These are phyloP conservation scores for Orbilia quercus DNA, from an alignment of 2,329 filamentous ascomycete species.

Conservation along the genomic window DNA sequence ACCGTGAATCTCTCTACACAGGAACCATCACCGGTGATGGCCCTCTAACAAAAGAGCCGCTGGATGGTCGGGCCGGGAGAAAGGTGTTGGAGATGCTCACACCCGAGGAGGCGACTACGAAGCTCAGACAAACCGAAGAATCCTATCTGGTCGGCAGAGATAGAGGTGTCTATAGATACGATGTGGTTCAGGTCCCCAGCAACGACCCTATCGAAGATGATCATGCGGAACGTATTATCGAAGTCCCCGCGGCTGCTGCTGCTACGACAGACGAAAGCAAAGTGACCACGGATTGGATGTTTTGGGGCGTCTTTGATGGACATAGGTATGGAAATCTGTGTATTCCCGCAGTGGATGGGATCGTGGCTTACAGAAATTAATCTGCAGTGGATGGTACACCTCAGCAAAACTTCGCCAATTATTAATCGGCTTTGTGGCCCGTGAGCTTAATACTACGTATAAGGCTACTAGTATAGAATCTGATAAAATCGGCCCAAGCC, in stretches of 20 bases:
- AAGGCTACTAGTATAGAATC: slow-evolving; percentile 74
- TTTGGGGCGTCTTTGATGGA: slow-evolving; percentile 98
- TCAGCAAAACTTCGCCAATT: slow-evolving; percentile 94
- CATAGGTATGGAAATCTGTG: slow-evolving; percentile 75
- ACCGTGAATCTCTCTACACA: slow-evolving; percentile 89
- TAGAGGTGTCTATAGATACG: slow-evolving; percentile 91
- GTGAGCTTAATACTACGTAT: slow-evolving; percentile 92
- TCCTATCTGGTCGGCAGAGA: slow-evolving; percentile 91
- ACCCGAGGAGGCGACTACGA: slow-evolving; percentile 90
- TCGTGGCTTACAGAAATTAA: slow-evolving; percentile 52
- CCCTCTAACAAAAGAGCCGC: slow-evolving; percentile 86
- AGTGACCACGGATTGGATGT: slow-evolving; percentile 91
- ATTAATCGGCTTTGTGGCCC: slow-evolving; percentile 89
- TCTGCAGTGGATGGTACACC: slow-evolving; percentile 88
- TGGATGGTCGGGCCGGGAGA: slow-evolving; percentile 76
- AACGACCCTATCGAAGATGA: slow-evolving; percentile 99
- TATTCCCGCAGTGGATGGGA: neutral
- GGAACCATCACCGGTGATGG: slow-evolving; percentile 85
- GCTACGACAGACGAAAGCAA: slow-evolving; percentile 69
- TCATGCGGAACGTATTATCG: slow-evolving; percentile 96
- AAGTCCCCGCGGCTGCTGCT: slow-evolving; percentile 75
- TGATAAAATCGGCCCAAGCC: slow-evolving; percentile 72
- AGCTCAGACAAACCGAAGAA: slow-evolving; percentile 87
- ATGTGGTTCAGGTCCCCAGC: slow-evolving; percentile 91
- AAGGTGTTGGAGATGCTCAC: slow-evolving; percentile 96